Conservation (phyloP, 2,329 filamentous ascomycete species). For the Penicillium rolfsii region DNA sequence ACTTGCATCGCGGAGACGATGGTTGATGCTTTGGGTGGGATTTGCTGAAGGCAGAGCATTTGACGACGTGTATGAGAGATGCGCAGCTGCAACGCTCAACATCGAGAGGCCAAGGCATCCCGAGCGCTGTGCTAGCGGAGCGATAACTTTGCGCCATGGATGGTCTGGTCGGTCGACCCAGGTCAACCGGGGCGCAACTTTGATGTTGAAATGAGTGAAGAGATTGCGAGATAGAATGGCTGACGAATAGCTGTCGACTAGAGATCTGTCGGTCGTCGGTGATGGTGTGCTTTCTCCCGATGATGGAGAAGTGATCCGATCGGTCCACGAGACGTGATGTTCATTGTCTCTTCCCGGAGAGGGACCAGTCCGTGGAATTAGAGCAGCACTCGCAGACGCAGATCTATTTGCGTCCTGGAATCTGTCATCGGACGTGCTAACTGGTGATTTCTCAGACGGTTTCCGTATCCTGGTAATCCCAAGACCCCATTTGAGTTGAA, state of each 20-base stretch:
- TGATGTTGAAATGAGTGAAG: constrained; percentile 24
- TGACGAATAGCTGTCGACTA: constrained; percentile 21
- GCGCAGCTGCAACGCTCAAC: constrained; percentile 2
- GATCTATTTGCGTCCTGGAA: neutral
- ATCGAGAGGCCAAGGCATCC: constrained; percentile 25
- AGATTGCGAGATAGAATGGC: constrained; percentile 19
- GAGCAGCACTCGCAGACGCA: neutral
- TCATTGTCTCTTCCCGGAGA: neutral
- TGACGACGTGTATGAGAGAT: constrained; percentile 7
- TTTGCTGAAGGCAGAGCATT: constrained; percentile 6
- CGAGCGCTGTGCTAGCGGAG: constrained; percentile 24
- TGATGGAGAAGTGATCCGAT: neutral
- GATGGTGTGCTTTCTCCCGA: neutral
- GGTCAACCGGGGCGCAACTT: constrained; percentile 26
- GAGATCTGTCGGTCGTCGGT: neutral
- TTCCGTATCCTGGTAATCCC: constrained; percentile 15
- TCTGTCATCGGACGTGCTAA: too few species aligned
- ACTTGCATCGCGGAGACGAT: constrained; percentile 4
- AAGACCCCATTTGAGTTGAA: constrained; percentile 39
- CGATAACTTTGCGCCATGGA: constrained; percentile 28
- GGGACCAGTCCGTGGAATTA: neutral
- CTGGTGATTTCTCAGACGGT: neutral
- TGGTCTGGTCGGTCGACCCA: constrained; percentile 31
- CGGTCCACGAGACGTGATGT: neutral
- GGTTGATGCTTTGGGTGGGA: neutral